Evolutionary conservation across 2,329 filamentous ascomycete species (phyloP), one percentile per base, ranked within the genome.

Genomic region (Ustulina deusta): DNA sequence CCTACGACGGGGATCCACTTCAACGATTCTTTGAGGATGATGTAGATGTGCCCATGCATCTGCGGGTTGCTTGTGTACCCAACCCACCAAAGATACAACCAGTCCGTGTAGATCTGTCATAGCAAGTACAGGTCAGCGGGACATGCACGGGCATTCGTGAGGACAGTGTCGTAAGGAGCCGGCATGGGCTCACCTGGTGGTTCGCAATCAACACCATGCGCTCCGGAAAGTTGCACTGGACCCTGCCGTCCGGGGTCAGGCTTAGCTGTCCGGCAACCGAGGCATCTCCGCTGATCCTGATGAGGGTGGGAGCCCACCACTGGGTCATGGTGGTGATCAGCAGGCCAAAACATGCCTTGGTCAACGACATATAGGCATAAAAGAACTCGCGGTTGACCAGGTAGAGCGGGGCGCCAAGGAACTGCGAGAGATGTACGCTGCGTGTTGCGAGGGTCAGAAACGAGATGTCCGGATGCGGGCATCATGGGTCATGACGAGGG

Each of bases 71-170:
- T 90, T 29, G 92, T 93, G 75, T 97, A 97, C n/a, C 90, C 92
- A 29, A 93, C 90, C 93, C 93, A 97, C 93, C 93, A 97, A 7
- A 97, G 86, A 77, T 97, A 97, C 9, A 97, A 81, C 93, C 93
- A 97, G 80, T 97, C 93, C 9, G 93, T 95, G 77, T 97, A 97
- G 60, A 97, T 90, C 87, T 78, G 51, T 38, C 87, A 72, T 52
- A 27, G 29, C 15, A 51, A 11, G 34, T 22, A 10, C 15, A 29
- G 38, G 70, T 74, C 59, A 70, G 72, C 76, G 68, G 77, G 27
- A 9, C 2, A 42, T 44, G 20, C 20, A 5, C 22, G 7, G 76
- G 46, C 11, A 51, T 42, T 11, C 20, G 22, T 11, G 27, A 6
- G 15, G 29, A 29, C 6, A 20, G 6, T 27, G 1, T 40, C 13